These are phyloP conservation scores for Tricholomella constricta DNA, from an alignment of 768 basidiomycete genomes.

Conservation along the genomic window DNA sequence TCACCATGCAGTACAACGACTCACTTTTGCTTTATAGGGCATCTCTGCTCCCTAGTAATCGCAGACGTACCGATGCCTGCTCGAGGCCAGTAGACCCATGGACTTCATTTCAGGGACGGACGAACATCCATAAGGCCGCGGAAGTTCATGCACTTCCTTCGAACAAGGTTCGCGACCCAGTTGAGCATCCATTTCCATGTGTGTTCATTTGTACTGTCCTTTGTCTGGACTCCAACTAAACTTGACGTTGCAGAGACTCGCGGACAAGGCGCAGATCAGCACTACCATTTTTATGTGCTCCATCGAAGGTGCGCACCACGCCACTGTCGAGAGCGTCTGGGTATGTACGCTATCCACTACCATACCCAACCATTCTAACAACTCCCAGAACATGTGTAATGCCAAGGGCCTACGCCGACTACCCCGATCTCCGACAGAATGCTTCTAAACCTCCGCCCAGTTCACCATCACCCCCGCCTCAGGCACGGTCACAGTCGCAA, in stretches of 20 bases:
- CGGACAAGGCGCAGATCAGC: slow-evolving; percentile 61
- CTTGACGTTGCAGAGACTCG: slow-evolving; percentile 53
- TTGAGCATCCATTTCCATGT: slow-evolving; percentile 77
- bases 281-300: slow-evolving; percentile 81
- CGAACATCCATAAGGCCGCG: slow-evolving; percentile 90
- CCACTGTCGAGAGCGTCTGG: slow-evolving; percentile 79
- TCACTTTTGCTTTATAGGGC: slow-evolving; percentile 64
- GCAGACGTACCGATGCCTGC: slow-evolving; percentile 72
- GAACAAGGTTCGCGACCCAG: slow-evolving; percentile 64
- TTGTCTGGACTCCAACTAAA: neutral
- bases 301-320: slow-evolving; percentile 60
- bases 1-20: neutral
- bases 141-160: slow-evolving; percentile 54
- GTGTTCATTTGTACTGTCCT: slow-evolving; percentile 30
- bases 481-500: slow-evolving; percentile 43
- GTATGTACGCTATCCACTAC: slow-evolving; percentile 47
- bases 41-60: slow-evolving; percentile 79
- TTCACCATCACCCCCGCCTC: slow-evolving; percentile 36
- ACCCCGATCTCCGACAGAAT: slow-evolving; percentile 89
- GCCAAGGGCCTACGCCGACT: slow-evolving; percentile 68
- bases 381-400: slow-evolving; percentile 52
- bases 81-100: slow-evolving; percentile 53
- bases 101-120: slow-evolving; percentile 83
- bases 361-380: neutral
- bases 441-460: slow-evolving; percentile 75